A percentile compares a stretch with the other conserved stretches of the same genome.
phyloP scores from a whole-genome alignment of 768 basidiomycete species.

The Leccinum broughii region DNA sequence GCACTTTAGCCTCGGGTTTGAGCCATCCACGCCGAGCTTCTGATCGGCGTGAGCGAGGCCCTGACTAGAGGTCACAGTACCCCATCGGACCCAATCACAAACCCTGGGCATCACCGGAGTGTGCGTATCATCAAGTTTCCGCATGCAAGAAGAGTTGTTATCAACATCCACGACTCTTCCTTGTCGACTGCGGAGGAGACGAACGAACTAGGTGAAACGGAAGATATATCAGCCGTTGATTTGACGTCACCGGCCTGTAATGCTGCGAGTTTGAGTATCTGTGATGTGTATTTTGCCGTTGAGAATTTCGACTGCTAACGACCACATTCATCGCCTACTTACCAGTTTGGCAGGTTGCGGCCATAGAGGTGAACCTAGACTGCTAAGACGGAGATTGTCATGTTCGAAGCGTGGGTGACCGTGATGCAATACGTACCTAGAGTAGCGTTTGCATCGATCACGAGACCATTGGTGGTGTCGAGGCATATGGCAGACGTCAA shows the following conservation, averaged over 20 bases:
- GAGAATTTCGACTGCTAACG: neutral
- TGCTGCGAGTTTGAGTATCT: neutral
- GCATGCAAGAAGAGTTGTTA: neutral
- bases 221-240: neutral
- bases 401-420: neutral
- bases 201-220: neutral
- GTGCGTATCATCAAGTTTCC: neutral
- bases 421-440: neutral
- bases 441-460: neutral
- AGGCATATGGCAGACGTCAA: neutral
- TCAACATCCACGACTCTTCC: neutral
- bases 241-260: neutral
- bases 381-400: neutral
- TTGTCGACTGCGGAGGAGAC: no score
- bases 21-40: neutral
- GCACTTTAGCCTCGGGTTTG: slow-evolving; percentile 49
- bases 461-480: neutral
- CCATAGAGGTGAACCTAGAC: neutral
- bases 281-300: neutral
- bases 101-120: no score
- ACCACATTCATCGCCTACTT: neutral
- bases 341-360: neutral
- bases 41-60: neutral
- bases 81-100: neutral
- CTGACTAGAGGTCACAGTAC: no score